Base-by-base conservation (phyloP, 106 monocot genomes). In the Platanthera zijinensis region DNA sequence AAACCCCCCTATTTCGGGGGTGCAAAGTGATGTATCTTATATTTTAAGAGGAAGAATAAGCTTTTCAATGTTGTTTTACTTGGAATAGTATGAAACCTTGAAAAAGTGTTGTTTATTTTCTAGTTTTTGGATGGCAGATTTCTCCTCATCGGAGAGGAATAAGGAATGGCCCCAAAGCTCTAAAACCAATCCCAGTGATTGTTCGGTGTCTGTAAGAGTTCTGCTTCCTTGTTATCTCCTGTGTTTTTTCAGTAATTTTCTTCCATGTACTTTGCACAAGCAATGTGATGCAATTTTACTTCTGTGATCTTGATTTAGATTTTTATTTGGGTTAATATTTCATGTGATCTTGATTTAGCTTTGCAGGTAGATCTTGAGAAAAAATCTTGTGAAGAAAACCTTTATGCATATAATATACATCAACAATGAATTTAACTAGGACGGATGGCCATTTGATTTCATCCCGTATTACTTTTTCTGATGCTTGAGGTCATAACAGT, bases 101-200 rank as follows among this genome's bases (percentile, higher is more conserved):
- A 46, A 17, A 6, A 22, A 5, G 17, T 15, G 25, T 74, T 0
- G 11, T n/a, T 59, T 59, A 6, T 75, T 57, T 52, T 32, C 14
- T 9, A 54, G 46, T 39, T 25, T 28, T 28, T 68, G 72, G 21
- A 57, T 66, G 54, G 21, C 85, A 96, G 96, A 84, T 91, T 51
- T 89, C 93, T 1, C 70, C 69, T 5, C 46, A 93, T 77, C 93
- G 91, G 80, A 96, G 69, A 74, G 87, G 90, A 11, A 70, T 96
- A 46, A 90, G 93, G 81, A 96, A 96, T 80, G 96, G 96, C 17
- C 96, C 95, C 5, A 93, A 83, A 79, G 90, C 89, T 56, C 76
- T 96, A 57, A 96, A 96, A 69, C 96, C 96, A 54, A 66, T 84
- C 21, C 96, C 96, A 5, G 96, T 90, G 48, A 96, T 96, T 81